These are phyloP conservation scores for Phaeosphaeria sp. DNA, from an alignment of 2,329 filamentous ascomycete genomes.

Conservation along the genomic window DNA sequence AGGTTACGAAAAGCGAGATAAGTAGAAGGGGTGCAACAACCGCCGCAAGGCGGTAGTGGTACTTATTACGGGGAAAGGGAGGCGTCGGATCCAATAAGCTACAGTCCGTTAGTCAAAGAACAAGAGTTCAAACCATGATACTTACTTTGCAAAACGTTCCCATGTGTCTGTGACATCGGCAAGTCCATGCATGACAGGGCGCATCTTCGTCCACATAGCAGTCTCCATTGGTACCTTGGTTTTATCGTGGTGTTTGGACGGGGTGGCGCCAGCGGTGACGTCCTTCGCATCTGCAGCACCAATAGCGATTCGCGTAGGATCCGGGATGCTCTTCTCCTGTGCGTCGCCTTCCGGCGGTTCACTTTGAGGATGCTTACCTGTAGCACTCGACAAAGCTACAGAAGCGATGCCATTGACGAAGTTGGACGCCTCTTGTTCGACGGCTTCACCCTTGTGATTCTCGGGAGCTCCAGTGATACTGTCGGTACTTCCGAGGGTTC, in stretches of 20 bases:
- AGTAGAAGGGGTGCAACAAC: conserved; percentile 54
- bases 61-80: conserved; percentile 55
- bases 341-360: conserved; percentile 58
- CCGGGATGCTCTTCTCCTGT: conserved; percentile 63
- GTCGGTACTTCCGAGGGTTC: conserved; percentile 76
- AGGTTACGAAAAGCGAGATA: conserved; percentile 54
- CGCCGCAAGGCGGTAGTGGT: conserved; percentile 55
- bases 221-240: conserved; percentile 80
- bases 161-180: conserved; percentile 67
- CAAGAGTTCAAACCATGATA: conserved; percentile 1
- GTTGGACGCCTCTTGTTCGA: conserved; percentile 82
- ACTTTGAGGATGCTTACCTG: conserved; percentile 76
- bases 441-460: conserved; percentile 81
- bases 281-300: conserved; percentile 62
- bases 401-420: conserved; percentile 77
- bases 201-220: conserved; percentile 78
- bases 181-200: conserved; percentile 73
- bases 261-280: conserved; percentile 59
- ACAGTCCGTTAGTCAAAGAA: conserved; percentile 8
- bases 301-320: conserved; percentile 64
- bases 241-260: conserved; percentile 68
- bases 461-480: conserved; percentile 83
- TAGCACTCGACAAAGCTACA: conserved; percentile 76
- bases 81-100: conserved; percentile 57
- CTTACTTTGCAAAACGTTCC: conserved; percentile 68